phyloP scores from a whole-genome alignment of 2,329 filamentous ascomycete species.

The Penicillium hesseltinei region DNA sequence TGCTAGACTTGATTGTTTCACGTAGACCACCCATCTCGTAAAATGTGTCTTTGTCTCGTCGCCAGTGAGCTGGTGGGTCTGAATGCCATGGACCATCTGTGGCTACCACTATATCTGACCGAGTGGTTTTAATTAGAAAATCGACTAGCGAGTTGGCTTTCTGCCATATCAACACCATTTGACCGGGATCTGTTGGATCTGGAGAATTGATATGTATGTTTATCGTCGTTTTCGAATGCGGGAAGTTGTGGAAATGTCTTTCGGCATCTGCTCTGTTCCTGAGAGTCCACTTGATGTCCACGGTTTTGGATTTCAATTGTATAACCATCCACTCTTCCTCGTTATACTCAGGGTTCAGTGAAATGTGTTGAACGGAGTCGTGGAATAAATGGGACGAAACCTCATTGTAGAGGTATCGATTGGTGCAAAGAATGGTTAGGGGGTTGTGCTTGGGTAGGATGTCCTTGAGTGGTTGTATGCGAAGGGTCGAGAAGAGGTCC shows the following conservation, averaged over 20 bases:
- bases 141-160: neutral
- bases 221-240: neutral
- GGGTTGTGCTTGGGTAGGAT: neutral
- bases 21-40: neutral
- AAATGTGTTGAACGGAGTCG: neutral
- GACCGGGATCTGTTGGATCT: neutral
- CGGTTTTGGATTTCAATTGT: neutral
- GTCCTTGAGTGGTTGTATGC: neutral
- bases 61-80: neutral
- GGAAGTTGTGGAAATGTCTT: neutral
- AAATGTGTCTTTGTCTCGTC: neutral
- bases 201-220: neutral
- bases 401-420: constrained; percentile 3
- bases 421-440: constrained; percentile 2
- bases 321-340: neutral
- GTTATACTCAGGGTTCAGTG: neutral
- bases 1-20: neutral
- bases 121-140: neutral
- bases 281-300: neutral
- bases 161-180: neutral
- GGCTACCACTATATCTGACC: neutral
- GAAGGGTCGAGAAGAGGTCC: neutral
- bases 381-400: constrained; percentile 4
- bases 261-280: neutral
- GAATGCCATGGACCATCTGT: neutral